A percentile compares a stretch with the other conserved stretches of the same genome.
Evolutionary conservation across 176 grass and related monocot genomes (phyloP).

Genomic region (Pontederia paniculata): DNA sequence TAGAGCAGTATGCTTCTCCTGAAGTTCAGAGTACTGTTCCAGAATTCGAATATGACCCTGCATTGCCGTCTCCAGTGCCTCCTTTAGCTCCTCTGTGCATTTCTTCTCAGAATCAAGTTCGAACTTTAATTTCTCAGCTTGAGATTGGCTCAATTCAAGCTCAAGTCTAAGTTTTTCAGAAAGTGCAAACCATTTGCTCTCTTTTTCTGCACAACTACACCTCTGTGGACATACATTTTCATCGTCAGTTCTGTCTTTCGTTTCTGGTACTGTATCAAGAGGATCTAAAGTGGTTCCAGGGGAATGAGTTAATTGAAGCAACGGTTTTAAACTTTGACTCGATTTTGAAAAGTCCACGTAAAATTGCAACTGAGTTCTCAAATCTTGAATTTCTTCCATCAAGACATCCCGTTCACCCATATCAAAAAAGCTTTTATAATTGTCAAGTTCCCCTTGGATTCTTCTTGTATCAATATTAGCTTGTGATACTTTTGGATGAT

Average conservation of each 20-base stretch:
- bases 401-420: slow-evolving; percentile 72
- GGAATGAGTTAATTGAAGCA: slow-evolving; percentile 27
- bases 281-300: slow-evolving; percentile 15
- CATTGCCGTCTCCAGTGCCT: slow-evolving; percentile 84
- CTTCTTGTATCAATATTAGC: slow-evolving; percentile 69
- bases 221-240: slow-evolving; percentile 20
- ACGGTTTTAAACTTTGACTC: slow-evolving; percentile 25
- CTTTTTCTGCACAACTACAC: slow-evolving; percentile 43
- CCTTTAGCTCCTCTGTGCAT: slow-evolving; percentile 76
- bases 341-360: slow-evolving; percentile 49
- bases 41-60: slow-evolving; percentile 79
- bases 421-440: slow-evolving; percentile 43
- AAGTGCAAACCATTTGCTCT: slow-evolving; percentile 74
- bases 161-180: slow-evolving; percentile 78
- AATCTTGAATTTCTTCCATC: slow-evolving; percentile 83
- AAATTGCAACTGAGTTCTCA: slow-evolving; percentile 71
- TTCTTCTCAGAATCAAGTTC: slow-evolving; percentile 79
- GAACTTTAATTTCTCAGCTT: slow-evolving; percentile 33
- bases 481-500: slow-evolving; percentile 67
- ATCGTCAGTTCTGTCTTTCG: slow-evolving; percentile 34
- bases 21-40: slow-evolving; percentile 93
- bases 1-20: slow-evolving; percentile 83
- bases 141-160: slow-evolving; percentile 49
- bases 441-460: slow-evolving; percentile 58
- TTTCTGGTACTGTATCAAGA: slow-evolving; percentile 31